Conservation (phyloP, 192 early-diverging fungal genomes). For the Geosiphon pyriformis region DNA sequence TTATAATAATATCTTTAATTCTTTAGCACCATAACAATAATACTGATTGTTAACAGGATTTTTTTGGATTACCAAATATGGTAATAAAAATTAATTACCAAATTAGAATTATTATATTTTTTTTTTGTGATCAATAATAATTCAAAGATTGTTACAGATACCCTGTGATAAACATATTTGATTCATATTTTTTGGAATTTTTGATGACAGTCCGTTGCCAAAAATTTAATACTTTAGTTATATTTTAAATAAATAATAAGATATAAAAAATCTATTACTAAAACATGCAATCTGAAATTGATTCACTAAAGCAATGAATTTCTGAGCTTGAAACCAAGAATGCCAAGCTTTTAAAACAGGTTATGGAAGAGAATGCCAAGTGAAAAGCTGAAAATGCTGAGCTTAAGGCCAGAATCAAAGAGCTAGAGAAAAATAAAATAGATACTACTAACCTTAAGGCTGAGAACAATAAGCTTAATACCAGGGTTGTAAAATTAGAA, state of each 20-base stretch:
- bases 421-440: slow-evolving; percentile 24
- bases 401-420: slow-evolving; percentile 14
- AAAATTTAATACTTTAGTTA: slow-evolving; percentile 20
- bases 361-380: slow-evolving; percentile 9
- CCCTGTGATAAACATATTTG: slow-evolving; percentile 11
- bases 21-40: background rate
- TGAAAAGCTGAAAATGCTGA: slow-evolving; percentile 3
- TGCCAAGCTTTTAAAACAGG: slow-evolving; percentile 12
- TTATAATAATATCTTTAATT: slow-evolving; percentile 2
- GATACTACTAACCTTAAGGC: slow-evolving; percentile 18
- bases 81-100: slow-evolving; percentile 2
- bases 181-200: slow-evolving; percentile 9
- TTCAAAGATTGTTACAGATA: slow-evolving; percentile 2
- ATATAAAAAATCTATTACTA: slow-evolving; percentile 16
- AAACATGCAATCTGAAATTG: slow-evolving; percentile 15
- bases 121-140: slow-evolving; percentile 2
- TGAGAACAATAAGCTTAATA: slow-evolving; percentile 13
- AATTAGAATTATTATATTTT: slow-evolving; percentile 2
- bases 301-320: slow-evolving; percentile 4
- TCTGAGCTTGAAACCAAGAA: slow-evolving; percentile 5
- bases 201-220: slow-evolving; percentile 16
- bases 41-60: background rate
- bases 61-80: background rate
- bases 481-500: slow-evolving; percentile 21
- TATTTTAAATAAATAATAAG: slow-evolving; percentile 22